Conservation (phyloP, 2,329 filamentous ascomycete genomes). For the Septoria petroselini region DNA sequence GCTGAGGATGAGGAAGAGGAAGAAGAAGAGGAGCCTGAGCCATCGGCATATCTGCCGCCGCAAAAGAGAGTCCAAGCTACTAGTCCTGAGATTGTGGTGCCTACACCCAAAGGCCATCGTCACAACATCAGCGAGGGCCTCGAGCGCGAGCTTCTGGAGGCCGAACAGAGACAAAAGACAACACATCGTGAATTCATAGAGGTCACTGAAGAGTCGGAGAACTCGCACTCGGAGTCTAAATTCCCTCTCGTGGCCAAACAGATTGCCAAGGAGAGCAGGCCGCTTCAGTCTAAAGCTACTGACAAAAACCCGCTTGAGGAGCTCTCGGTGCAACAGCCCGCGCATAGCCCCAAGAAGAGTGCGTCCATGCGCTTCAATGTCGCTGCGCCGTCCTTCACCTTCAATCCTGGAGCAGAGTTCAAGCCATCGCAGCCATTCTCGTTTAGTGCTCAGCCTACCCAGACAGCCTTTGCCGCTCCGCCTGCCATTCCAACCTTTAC, state of each 20-base stretch:
- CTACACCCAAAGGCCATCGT: conserved; percentile 59
- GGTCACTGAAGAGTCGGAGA: conserved; percentile 26
- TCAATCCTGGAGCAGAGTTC: conserved; percentile 58
- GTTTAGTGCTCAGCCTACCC: conserved; percentile 21
- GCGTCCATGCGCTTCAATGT: conserved; percentile 74
- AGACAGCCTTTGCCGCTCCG: conserved; percentile 11
- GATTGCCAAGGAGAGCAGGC: conserved; percentile 15
- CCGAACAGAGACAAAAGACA: conserved; percentile 65
- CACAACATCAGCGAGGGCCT: conserved; percentile 75
- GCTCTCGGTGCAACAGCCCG: conserved; percentile 63
- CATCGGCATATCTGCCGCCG: conserved; percentile 33
- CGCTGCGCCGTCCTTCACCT: conserved; percentile 83
- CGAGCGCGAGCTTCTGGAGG: conserved; percentile 80
- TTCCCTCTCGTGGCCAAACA: not conserved
- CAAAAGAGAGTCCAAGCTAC: conserved; percentile 34
- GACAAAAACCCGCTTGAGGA: conserved; percentile 29
- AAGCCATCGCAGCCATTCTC: conserved; percentile 33
- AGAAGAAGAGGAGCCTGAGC: conserved; percentile 29
- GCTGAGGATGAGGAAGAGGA: conserved; percentile 69
- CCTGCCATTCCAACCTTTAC: too few relatives aligned
- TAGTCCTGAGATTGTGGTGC: conserved; percentile 54
- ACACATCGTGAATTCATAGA: conserved; percentile 26
- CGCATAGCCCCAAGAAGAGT: conserved; percentile 52
- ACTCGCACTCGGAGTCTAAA: conserved; percentile 7
- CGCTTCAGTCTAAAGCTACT: conserved; percentile 7